Evolutionary conservation across 2,329 filamentous ascomycete species (phyloP).

Genomic region (Verticillium longisporum): DNA sequence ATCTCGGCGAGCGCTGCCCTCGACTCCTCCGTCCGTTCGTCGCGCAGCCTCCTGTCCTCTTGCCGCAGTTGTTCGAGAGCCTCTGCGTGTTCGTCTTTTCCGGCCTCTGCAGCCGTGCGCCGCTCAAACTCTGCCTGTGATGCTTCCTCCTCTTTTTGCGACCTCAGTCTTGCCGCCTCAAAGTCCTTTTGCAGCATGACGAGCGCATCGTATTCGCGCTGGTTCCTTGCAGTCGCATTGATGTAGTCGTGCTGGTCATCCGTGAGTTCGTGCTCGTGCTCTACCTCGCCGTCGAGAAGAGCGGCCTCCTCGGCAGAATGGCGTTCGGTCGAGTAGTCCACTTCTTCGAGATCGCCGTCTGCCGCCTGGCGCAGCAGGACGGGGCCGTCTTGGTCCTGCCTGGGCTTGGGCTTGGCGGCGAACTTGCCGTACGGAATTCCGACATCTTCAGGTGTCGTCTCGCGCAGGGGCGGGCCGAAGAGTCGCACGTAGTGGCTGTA

Average conservation of each 20-base stretch:
- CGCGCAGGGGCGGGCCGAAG: slow-evolving; percentile 68
- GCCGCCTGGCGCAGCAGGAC: slow-evolving; percentile 47
- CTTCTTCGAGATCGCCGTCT: slow-evolving; percentile 55
- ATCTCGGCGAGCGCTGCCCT: not conserved
- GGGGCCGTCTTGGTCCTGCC: slow-evolving; percentile 10
- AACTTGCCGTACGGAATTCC: slow-evolving; percentile 32
- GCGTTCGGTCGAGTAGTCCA: slow-evolving; percentile 34
- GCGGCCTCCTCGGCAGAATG: slow-evolving; percentile 26
- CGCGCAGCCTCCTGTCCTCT: not conserved
- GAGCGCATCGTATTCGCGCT: slow-evolving; percentile 48
- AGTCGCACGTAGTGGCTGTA: slow-evolving; percentile 70
- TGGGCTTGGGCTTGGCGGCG: slow-evolving; percentile 8
- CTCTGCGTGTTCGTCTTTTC: not conserved
- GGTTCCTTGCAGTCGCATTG: slow-evolving; percentile 42
- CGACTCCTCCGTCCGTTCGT: not conserved
- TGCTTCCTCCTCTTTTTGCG: slow-evolving; percentile 20
- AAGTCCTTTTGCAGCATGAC: slow-evolving; percentile 52
- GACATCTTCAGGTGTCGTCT: slow-evolving; percentile 53
- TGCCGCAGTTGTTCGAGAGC: not conserved
- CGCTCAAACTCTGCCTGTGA: slow-evolving; percentile 16
- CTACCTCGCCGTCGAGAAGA: slow-evolving; percentile 36
- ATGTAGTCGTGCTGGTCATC: slow-evolving; percentile 29
- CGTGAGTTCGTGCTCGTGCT: not conserved
- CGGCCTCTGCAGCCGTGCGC: slow-evolving; percentile 7
- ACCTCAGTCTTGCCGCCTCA: slow-evolving; percentile 29